Base-by-base conservation (phyloP, 2,329 filamentous ascomycete species). In the Hirsutella minnesotensis region DNA sequence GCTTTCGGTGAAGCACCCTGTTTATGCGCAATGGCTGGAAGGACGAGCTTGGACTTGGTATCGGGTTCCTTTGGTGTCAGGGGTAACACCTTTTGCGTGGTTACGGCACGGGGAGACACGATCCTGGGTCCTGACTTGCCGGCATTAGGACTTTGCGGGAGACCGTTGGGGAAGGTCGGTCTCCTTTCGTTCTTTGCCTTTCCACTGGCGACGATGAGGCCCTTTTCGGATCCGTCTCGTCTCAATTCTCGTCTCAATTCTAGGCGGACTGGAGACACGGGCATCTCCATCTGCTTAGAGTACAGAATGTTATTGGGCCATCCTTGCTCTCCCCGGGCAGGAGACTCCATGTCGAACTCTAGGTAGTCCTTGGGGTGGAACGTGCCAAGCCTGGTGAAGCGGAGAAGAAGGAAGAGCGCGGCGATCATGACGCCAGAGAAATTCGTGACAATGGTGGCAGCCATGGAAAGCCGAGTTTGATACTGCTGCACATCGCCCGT, bases 371-470 rank as follows among this genome's bases (percentile, higher is more conserved):
- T 64, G 51, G 66, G 63, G 43, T 60, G 70, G 40, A 79, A 75
- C 21, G 73, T 73, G 12, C 72, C 69, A 12, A 72, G 67, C 13
- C 71, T 75, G 49, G 77, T 81, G 3, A 79, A 77, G 49, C 81
- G 73, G 40, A 86, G 66, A 51, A 83, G 81, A 9, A 85, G 63
- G 51, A 84, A 80, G 20, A 84, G 67, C 15, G 78, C 72, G 4
- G 79, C 77, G 15, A 75, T 79, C 56, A 79, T 68, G 15, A 85
- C 61, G 3, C 81, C 81, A 0, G 79, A 79, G 2, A 82, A 66
- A 53, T 83, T 83, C 15, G 78, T 67, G 3, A 79, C 75, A 7
- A 85, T 75, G 15, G 79, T 74, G 21, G 78, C 77, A 34, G 83
- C 72, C 67, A 81, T 77, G 3, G 76, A 69, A 4, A 80, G 61